Evolutionary conservation across 257 asterid species (phyloP), one percentile per base, ranked within the genome.

Genomic region (Plectranthus barbatus): DNA sequence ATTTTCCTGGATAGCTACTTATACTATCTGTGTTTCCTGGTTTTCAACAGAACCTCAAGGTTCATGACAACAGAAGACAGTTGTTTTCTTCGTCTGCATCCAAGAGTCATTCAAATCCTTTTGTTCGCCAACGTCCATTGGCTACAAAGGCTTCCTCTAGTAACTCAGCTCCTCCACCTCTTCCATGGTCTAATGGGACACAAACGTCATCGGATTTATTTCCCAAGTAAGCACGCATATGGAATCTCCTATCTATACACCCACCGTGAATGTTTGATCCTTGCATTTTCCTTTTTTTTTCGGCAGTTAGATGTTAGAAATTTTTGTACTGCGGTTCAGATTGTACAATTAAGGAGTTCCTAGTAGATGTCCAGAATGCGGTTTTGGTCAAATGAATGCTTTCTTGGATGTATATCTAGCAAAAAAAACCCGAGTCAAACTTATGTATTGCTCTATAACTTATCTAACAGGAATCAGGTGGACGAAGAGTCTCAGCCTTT

Each of bases 81-180:
- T 42, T 92, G 62, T 85, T 81, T 60, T 83, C 96, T 64, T 80
- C 91, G 29, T 73, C 84, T 50, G 82, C 86, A 45, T 71, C 94
- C 37, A 83, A 83, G 72, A 89, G 79, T 36, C 69, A 86, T 46
- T 51, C 95, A 52, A 92, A 92, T 77, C 95, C 99, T 24, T 89
- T 92, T 53, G 80, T 79, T 75, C 93, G 95, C 66, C 97, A 89
- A 75, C 95, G 96, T 33, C 98, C 98, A 6, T 77, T 91, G 75
- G 90, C 80, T 54, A 56, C 86, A 71, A 86, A 68, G 78, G 10
- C 89, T 71, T 54, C 84, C 56, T 64, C 84, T 51, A 75, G 76
- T 72, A 77, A 70, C 57, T 66, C 83, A 21, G 69, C 83, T 39
- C 69, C 84, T 24, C 58, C 91, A 12, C 89, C 95, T 57, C 95